Conservation (phyloP, 192 early-diverging fungal genomes). For the Backusella tarrabulga region DNA sequence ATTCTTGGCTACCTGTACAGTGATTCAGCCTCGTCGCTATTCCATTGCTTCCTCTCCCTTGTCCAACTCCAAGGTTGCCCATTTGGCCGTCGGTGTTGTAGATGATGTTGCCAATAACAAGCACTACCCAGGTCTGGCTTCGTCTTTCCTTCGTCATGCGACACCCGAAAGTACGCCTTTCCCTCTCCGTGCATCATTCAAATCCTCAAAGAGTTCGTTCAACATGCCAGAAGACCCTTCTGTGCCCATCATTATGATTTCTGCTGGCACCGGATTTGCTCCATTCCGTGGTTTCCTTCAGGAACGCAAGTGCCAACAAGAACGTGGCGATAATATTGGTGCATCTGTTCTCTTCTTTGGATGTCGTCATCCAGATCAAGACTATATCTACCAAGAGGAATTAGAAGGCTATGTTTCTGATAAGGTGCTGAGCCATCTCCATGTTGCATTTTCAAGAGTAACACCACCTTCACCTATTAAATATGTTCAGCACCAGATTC, state of each 20-base stretch:
- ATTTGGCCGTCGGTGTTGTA: slow-evolving; percentile 34
- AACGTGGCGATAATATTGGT: slow-evolving; percentile 62
- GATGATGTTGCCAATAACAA: slow-evolving; percentile 24
- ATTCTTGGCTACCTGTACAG: slow-evolving; percentile 38
- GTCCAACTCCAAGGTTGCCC: slow-evolving; percentile 28
- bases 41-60: slow-evolving; percentile 74
- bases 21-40: slow-evolving; percentile 82
- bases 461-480: slow-evolving; percentile 11
- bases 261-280: slow-evolving; percentile 90
- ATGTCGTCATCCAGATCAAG: slow-evolving; percentile 64
- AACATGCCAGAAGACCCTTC: slow-evolving; percentile 53
- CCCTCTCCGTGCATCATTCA: slow-evolving; percentile 26
- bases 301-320: slow-evolving; percentile 26
- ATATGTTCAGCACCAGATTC: slow-evolving; percentile 35
- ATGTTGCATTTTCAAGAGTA: slow-evolving; percentile 63
- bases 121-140: slow-evolving; percentile 33
- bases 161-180: slow-evolving; percentile 19
- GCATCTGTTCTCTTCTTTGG: slow-evolving; percentile 71
- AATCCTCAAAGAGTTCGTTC: slow-evolving; percentile 48
- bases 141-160: slow-evolving; percentile 16
- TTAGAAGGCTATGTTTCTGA: slow-evolving; percentile 48
- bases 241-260: slow-evolving; percentile 80
- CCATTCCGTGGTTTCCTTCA: slow-evolving; percentile 88
- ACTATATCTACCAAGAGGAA: slow-evolving; percentile 75
- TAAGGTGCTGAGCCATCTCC: slow-evolving; percentile 57